Evolutionary conservation across 106 monocot genomes (phyloP), one percentile per base, ranked within the genome.

Genomic region (Xerophyta viscosa): DNA sequence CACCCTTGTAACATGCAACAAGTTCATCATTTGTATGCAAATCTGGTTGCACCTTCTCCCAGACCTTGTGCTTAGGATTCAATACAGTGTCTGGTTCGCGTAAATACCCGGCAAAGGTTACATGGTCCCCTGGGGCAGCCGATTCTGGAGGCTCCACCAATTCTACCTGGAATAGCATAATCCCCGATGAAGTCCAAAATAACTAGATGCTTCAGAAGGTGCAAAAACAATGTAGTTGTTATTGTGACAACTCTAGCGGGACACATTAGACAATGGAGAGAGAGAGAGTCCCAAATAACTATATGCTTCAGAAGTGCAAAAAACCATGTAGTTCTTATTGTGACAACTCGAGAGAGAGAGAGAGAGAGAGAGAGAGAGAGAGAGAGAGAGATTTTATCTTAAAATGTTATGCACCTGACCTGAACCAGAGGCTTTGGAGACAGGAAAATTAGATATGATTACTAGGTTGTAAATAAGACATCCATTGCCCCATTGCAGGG

Each of bases 11-110:
- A 10, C 48, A 62, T 9, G 88, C 93, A 20, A 81, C 61, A 12
- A 77, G 58, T 44, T 84, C 77, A 12, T 53, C 71, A 51, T 84
- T 50, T 13, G 84, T 78, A 37, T 56, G 79, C 48, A 80, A 71
- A 31, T 77, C 80, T 7, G 52, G 58, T 31, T 88, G 84, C 46
- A 94, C 24, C 56, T 72, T 88, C 56, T 94, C 93, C 93, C 93
- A 94, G n/a, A 84, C 64, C 58, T 94, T 94, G 66, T 61, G 67
- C 71, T 94, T 94, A 0, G 84, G 66, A 54, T 80, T 94, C 45
- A 92, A 60, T 25, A 79, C 18, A 5, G 25, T 64, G 57, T 83
- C 87, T 2, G 92, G 79, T 29, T 92, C 83, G 0, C 83, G 83
- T 0, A 60, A 30, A 31, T 58, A 77, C 11, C 92, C 92, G 27